Percentiles rank a stretch among this genome's conserved stretches.
Evolutionary conservation across 2,329 filamentous ascomycete species (phyloP).

Genomic region (Falciphora oryzae): DNA sequence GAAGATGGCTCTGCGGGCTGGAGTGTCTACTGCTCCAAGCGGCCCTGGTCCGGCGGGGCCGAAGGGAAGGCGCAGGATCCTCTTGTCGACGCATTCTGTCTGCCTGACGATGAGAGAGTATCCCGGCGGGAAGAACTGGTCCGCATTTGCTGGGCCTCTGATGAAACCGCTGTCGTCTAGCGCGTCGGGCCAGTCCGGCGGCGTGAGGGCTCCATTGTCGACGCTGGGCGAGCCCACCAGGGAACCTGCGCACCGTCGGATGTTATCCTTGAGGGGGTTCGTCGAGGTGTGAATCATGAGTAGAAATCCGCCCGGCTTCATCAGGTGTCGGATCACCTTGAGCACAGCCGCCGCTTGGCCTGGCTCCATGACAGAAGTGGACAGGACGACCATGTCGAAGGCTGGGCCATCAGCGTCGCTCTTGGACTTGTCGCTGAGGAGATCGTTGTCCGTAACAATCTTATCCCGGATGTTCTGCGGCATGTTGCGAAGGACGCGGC

Average conservation of each 20-base stretch:
- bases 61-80: conserved; percentile 16
- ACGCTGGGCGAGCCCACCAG: neutral
- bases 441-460: conserved; percentile 10
- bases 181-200: conserved; percentile 27
- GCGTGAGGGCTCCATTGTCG: conserved; percentile 15
- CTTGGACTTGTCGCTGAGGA: conserved; percentile 19
- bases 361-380: conserved; percentile 18
- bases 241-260: conserved; percentile 13
- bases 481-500: conserved; percentile 10
- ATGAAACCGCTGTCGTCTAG: conserved; percentile 29
- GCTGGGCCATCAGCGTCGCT: neutral
- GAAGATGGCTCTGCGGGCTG: neutral
- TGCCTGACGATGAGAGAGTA: conserved; percentile 34
- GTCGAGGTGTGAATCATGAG: conserved; percentile 23
- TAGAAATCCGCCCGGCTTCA: conserved; percentile 26
- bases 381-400: conserved; percentile 24
- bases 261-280: conserved; percentile 16
- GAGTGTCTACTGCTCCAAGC: neutral
- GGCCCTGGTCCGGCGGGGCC: neutral
- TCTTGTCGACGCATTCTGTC: conserved; percentile 21
- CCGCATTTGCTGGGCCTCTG: conserved; percentile 22
- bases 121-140: conserved; percentile 27
- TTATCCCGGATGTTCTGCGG: conserved; percentile 15
- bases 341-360: conserved; percentile 13
- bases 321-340: conserved; percentile 15